phyloP scores from a whole-genome alignment of 1,139 yeast species.

The Lodderomyces margitis region DNA sequence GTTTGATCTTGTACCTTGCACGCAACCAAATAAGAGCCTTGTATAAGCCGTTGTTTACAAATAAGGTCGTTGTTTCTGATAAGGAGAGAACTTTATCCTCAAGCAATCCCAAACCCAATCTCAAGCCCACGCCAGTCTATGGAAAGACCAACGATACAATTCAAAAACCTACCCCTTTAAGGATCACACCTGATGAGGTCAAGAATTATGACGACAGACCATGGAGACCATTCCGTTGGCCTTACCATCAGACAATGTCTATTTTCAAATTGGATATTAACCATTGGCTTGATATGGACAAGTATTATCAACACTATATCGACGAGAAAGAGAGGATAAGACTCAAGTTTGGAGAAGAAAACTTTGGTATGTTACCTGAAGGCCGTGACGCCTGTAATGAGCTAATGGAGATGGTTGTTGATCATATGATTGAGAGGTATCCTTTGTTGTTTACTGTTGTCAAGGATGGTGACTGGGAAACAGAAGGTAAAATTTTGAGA shows the following conservation, averaged over 20 bases:
- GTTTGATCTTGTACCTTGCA: neutral
- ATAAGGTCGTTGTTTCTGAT: neutral
- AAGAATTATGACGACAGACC: conserved; percentile 68
- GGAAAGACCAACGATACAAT: conserved; percentile 17
- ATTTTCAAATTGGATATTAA: conserved; percentile 66
- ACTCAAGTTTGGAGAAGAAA: conserved; percentile 57
- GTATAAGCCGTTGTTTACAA: neutral
- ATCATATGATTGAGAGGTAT: conserved; percentile 59
- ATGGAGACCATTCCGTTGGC: conserved; percentile 81
- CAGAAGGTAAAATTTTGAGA: conserved; percentile 41
- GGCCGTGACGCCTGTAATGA: conserved; percentile 62
- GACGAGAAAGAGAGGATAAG: conserved; percentile 60
- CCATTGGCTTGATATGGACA: conserved; percentile 81
- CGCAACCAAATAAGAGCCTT: neutral
- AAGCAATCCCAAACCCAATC: neutral
- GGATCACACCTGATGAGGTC: conserved; percentile 67
- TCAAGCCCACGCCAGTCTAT: conserved; percentile 8
- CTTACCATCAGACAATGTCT: conserved; percentile 79
- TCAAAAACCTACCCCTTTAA: conserved; percentile 58
- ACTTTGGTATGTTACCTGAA: conserved; percentile 68
- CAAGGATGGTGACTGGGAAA: conserved; percentile 28
- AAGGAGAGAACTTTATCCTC: conserved; percentile 3
- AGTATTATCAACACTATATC: conserved; percentile 64
- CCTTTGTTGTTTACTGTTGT: conserved; percentile 59
- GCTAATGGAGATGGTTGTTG: conserved; percentile 59